These are phyloP conservation scores for Mortierella sp. DNA, from an alignment of 371 early-diverging fungal species.

Conservation along the genomic window DNA sequence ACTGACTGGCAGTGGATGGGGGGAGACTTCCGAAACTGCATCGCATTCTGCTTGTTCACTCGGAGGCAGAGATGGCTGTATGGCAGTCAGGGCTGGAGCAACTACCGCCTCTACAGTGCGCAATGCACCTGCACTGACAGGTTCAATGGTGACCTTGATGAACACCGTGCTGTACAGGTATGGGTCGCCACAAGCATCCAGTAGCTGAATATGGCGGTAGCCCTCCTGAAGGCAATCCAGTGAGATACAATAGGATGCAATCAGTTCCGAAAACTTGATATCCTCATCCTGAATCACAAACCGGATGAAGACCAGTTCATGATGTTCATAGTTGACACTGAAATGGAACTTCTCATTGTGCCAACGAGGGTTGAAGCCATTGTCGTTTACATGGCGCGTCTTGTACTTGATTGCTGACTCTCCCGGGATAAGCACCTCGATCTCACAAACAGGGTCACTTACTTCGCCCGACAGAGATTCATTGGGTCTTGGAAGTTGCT, in stretches of 20 bases:
- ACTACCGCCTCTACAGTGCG: no score
- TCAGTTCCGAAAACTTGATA: conserved; percentile 57
- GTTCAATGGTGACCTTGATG: conserved; percentile 49
- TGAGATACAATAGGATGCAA: conserved; percentile 62
- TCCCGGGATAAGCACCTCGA: conserved; percentile 60
- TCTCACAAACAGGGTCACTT: conserved; percentile 68
- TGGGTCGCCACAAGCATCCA: conserved; percentile 64
- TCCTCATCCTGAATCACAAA: conserved; percentile 63
- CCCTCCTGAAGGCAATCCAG: conserved; percentile 57
- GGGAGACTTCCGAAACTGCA: no score
- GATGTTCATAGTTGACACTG: conserved; percentile 55
- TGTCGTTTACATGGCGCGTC: conserved; percentile 55
- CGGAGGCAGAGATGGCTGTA: no score
- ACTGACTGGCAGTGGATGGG: no score
- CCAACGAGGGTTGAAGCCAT: conserved; percentile 75
- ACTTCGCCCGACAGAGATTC: conserved; percentile 60
- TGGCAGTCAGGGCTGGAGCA: no score
- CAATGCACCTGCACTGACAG: no score
- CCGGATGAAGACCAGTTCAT: conserved; percentile 66
- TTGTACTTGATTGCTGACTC: conserved; percentile 41
- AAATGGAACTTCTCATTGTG: conserved; percentile 60
- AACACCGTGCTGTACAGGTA: conserved; percentile 69
- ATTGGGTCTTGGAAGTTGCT: conserved; percentile 70
- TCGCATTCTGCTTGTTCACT: no score
- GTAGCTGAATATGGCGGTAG: conserved; percentile 69